These are phyloP conservation scores for Papiliotrema laurentii DNA, from an alignment of 1,284 basidiomycete genomes.

Conservation along the genomic window DNA sequence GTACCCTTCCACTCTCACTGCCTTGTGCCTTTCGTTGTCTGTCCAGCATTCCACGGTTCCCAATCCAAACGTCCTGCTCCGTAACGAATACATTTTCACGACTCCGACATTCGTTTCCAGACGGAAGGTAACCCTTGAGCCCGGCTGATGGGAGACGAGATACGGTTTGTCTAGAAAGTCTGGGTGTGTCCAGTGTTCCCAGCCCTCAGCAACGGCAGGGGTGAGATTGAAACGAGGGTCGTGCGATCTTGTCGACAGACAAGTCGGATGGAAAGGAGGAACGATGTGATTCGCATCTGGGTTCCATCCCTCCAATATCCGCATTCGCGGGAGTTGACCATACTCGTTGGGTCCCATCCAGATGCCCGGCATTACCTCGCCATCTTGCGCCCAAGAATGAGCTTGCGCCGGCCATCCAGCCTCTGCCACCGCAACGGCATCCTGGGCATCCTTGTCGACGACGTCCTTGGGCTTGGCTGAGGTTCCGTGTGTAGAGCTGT, in stretches of 20 bases:
- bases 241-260: slow-evolving; percentile 29
- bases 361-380: slow-evolving; percentile 34
- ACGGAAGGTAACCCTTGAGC: slow-evolving; percentile 34
- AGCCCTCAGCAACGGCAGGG: slow-evolving; percentile 29
- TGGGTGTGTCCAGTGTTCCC: slow-evolving; percentile 42
- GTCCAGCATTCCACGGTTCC: slow-evolving; percentile 45
- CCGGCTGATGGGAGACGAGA: slow-evolving; percentile 30
- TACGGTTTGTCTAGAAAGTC: slow-evolving; percentile 45
- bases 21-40: slow-evolving; percentile 25
- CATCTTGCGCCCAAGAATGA: no score
- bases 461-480: slow-evolving; percentile 2
- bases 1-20: slow-evolving; percentile 30
- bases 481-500: background rate
- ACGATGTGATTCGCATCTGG: slow-evolving; percentile 19
- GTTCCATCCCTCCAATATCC: slow-evolving; percentile 39
- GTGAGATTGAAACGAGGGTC: slow-evolving; percentile 38
- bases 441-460: slow-evolving; percentile 12
- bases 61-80: slow-evolving; percentile 37
- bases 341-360: slow-evolving; percentile 33
- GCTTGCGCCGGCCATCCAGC: no score
- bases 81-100: slow-evolving; percentile 44
- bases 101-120: slow-evolving; percentile 37
- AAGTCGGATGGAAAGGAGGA: slow-evolving; percentile 34
- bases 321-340: slow-evolving; percentile 38
- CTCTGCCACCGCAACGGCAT: no score